Evolutionary conservation across 2,329 filamentous ascomycete genomes (phyloP).

Genomic region (Intubia oerlemansii): DNA sequence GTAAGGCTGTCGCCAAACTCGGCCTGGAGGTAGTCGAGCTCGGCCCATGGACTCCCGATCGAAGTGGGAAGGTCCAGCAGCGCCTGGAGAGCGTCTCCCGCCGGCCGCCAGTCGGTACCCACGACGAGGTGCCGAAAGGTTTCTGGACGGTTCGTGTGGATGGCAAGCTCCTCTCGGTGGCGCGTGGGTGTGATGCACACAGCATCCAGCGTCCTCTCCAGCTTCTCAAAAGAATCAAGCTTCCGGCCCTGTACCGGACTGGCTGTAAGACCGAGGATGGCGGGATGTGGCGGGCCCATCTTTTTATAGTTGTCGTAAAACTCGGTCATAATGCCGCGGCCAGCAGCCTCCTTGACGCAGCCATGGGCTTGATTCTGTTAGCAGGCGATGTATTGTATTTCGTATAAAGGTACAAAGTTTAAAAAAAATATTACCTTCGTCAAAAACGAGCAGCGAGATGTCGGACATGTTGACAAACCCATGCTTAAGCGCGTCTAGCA

Average conservation of each 20-base stretch:
- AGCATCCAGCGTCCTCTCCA: constrained; percentile 53
- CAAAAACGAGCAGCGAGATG: constrained; percentile 54
- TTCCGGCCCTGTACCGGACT: constrained; percentile 49
- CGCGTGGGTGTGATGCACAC: constrained; percentile 45
- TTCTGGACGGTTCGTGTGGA: constrained; percentile 44
- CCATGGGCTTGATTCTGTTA: constrained; percentile 41
- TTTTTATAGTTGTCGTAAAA: constrained; percentile 38
- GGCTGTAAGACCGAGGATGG: constrained; percentile 60
- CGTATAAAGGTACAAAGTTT: not conserved
- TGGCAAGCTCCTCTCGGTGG: constrained; percentile 48
- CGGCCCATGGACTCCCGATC: too few relatives aligned
- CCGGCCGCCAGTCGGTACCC: too few relatives aligned
- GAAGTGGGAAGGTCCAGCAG: too few relatives aligned
- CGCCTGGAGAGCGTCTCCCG: too few relatives aligned
- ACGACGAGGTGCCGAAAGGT: too few relatives aligned
- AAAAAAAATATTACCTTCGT: constrained; percentile 42
- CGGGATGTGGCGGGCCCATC: constrained; percentile 25
- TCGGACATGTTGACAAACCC: constrained; percentile 45
- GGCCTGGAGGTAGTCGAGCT: too few relatives aligned
- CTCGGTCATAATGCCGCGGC: constrained; percentile 48
- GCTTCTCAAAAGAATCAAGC: constrained; percentile 28
- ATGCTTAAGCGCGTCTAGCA: constrained; percentile 50
- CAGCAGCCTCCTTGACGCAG: constrained; percentile 40
- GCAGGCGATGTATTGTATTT: not conserved
- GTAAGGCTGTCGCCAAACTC: too few relatives aligned